Conservation (phyloP, 1,284 basidiomycete genomes). For the Laetiporus sulphureus region DNA sequence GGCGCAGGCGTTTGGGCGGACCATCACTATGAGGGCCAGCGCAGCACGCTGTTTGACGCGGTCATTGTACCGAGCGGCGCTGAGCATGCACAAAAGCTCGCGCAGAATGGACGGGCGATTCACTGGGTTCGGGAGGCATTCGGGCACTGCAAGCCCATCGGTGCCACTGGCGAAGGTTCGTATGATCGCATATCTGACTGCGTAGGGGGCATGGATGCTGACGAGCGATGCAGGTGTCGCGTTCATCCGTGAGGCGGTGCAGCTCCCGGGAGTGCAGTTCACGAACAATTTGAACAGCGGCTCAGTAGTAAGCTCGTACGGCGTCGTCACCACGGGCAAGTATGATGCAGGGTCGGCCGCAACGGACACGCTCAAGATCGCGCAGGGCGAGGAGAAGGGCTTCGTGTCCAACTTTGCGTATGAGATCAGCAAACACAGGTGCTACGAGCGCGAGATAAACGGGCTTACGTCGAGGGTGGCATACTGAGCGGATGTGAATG, state of each 20-base stretch:
- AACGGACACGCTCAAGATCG: constrained; percentile 38
- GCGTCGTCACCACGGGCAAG: constrained; percentile 52
- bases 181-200: neutral
- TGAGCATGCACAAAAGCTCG: constrained; percentile 45
- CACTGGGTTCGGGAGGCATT: constrained; percentile 77
- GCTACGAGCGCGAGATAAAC: constrained; percentile 52
- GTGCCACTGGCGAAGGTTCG: constrained; percentile 63
- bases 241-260: constrained; percentile 41
- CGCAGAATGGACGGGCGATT: constrained; percentile 47
- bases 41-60: constrained; percentile 78
- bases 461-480: constrained; percentile 50
- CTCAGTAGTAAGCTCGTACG: constrained; percentile 46
- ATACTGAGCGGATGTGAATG: constrained; percentile 34
- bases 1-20: constrained; percentile 42
- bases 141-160: constrained; percentile 73
- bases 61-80: constrained; percentile 65
- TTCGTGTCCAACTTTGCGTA: constrained; percentile 55
- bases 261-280: constrained; percentile 39
- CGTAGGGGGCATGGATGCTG: neutral
- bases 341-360: constrained; percentile 35
- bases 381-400: constrained; percentile 37
- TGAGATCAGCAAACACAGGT: constrained; percentile 58
- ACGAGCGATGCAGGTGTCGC: constrained; percentile 32
- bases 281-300: constrained; percentile 27
- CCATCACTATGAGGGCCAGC: constrained; percentile 69